Conservation (phyloP, 192 early-diverging fungal genomes). For the Lobosporangium transversale region DNA sequence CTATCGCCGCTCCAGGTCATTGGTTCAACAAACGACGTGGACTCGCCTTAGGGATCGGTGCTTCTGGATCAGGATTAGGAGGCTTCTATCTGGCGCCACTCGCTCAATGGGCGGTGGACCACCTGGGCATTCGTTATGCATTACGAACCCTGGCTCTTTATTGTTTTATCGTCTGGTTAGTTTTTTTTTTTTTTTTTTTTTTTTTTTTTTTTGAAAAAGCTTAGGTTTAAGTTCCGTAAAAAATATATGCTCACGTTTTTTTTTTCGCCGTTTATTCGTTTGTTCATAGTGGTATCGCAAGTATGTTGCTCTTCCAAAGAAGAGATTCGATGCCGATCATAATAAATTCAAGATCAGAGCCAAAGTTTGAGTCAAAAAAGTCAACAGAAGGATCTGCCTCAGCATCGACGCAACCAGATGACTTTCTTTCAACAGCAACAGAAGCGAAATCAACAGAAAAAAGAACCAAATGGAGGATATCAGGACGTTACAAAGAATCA, state of each 20-base stretch:
- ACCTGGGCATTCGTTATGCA: conserved; percentile 66
- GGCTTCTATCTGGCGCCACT: conserved; percentile 68
- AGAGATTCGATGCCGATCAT: too few relatives aligned
- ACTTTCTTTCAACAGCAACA: too few relatives aligned
- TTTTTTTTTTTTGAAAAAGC: neutral
- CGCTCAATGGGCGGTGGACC: conserved; percentile 63
- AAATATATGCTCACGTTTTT: neutral
- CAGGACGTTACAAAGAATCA: conserved; percentile 5
- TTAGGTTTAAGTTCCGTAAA: too few relatives aligned
- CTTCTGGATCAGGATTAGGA: conserved; percentile 78
- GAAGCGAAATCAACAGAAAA: too few relatives aligned
- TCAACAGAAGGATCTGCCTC: too few relatives aligned
- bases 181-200: neutral
- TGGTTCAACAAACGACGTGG: conserved; percentile 75
- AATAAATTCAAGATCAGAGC: too few relatives aligned
- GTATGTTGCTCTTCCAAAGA: conserved; percentile 11
- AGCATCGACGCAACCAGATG: too few relatives aligned
- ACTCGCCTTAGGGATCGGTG: conserved; percentile 76
- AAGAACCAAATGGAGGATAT: too few relatives aligned
- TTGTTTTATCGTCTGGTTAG: conserved; percentile 56
- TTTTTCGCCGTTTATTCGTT: neutral
- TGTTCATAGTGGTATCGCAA: conserved; percentile 15
- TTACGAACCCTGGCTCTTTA: conserved; percentile 66
- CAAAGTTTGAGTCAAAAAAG: too few relatives aligned
- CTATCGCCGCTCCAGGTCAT: conserved; percentile 68